phyloP scores from a whole-genome alignment of 805 yeast genomes.

The Saturnispora diversa region DNA sequence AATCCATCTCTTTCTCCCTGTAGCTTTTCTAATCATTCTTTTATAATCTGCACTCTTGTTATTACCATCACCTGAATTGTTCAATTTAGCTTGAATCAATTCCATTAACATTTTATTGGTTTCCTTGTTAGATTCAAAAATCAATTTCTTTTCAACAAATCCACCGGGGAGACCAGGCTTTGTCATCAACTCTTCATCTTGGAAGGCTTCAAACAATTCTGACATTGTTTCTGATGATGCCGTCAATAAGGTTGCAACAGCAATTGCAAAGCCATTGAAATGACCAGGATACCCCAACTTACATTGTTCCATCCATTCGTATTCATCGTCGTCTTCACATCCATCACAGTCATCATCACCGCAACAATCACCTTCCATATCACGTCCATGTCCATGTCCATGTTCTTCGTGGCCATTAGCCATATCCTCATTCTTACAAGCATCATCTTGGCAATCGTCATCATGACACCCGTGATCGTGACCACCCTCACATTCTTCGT shows the following conservation, averaged over 20 bases:
- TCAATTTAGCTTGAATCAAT: slow-evolving; percentile 17
- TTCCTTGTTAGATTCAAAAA: slow-evolving; percentile 5
- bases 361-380: slow-evolving; percentile 12
- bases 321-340: slow-evolving; percentile 28
- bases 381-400: slow-evolving; percentile 14
- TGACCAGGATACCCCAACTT: slow-evolving; percentile 40
- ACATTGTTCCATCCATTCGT: slow-evolving; percentile 24
- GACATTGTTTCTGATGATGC: slow-evolving; percentile 21
- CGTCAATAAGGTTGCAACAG: slow-evolving; percentile 33
- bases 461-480: slow-evolving; percentile 3
- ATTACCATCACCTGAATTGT: slow-evolving; percentile 6
- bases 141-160: slow-evolving; percentile 11
- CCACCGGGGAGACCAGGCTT: slow-evolving; percentile 11
- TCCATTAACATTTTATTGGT: slow-evolving; percentile 15
- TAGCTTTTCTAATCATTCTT: slow-evolving; percentile 13
- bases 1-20: slow-evolving; percentile 4
- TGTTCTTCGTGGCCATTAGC: slow-evolving; percentile 14
- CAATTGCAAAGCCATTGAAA: slow-evolving; percentile 38
- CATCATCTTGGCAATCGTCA: slow-evolving; percentile 14
- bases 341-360: slow-evolving; percentile 21
- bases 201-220: slow-evolving; percentile 17
- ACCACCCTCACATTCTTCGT: slow-evolving; percentile 11
- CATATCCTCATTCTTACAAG: slow-evolving; percentile 8
- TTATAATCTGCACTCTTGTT: slow-evolving; percentile 12
- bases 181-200: slow-evolving; percentile 11